phyloP scores from a whole-genome alignment of 169 alveolate species.

The Eimeria necatrix region DNA sequence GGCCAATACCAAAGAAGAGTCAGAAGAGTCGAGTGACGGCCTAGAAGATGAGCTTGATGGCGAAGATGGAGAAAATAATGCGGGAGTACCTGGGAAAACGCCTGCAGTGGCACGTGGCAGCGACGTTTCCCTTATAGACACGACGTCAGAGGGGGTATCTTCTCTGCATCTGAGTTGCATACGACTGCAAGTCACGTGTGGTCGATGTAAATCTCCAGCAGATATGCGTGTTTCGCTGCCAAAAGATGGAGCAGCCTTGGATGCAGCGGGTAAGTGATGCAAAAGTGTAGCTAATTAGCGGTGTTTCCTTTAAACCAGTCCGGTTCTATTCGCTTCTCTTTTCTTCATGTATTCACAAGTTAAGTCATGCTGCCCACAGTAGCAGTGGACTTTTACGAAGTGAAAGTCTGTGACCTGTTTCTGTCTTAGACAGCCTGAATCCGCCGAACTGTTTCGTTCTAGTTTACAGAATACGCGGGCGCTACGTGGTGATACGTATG shows the following conservation, averaged over 20 bases:
- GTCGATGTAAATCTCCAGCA: conserved; percentile 63
- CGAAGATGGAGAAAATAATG: not conserved
- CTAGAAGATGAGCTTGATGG: not conserved
- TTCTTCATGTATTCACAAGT: too few relatives aligned
- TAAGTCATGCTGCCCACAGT: too few relatives aligned
- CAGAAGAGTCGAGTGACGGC: not conserved
- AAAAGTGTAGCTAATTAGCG: too few relatives aligned
- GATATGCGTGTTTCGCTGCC: conserved; percentile 70
- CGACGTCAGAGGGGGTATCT: conserved; percentile 44
- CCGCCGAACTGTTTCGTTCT: too few relatives aligned
- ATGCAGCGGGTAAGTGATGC: conserved; percentile 54
- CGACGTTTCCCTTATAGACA: conserved; percentile 55
- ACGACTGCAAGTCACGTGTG: conserved; percentile 70
- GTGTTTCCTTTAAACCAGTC: too few relatives aligned
- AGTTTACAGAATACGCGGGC: too few relatives aligned
- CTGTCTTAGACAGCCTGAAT: too few relatives aligned
- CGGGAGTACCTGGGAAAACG: not conserved
- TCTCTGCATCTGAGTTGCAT: conserved; percentile 66
- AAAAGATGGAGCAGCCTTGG: conserved; percentile 71
- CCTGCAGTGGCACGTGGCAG: conserved; percentile 8
- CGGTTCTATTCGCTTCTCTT: too few relatives aligned
- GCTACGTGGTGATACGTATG: too few relatives aligned
- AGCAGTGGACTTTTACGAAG: too few relatives aligned
- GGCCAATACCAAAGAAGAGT: not conserved
- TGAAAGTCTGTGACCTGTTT: too few relatives aligned